Percentiles rank a stretch among this genome's conserved stretches.
Evolutionary conservation across 1,284 basidiomycete genomes (phyloP).

Genomic region (Boletus semigastroideus): DNA sequence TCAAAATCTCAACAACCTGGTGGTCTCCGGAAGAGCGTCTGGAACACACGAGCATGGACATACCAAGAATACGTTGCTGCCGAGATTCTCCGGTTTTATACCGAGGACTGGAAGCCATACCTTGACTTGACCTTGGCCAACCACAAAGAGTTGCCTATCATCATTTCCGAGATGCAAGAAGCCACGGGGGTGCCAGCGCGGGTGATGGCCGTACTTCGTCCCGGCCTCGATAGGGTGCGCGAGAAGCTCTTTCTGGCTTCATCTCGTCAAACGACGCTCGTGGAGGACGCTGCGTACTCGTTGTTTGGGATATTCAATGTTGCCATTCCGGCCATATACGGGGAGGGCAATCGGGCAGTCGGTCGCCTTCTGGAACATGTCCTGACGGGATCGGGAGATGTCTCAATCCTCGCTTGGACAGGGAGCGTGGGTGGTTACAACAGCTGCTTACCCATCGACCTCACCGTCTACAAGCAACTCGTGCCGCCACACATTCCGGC

Average conservation of each 20-base stretch:
- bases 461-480: constrained; percentile 1
- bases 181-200: not conserved
- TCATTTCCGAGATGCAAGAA: constrained; percentile 1
- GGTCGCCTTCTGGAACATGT: constrained; percentile 1
- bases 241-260: constrained; percentile 9
- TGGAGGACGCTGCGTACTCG: not conserved
- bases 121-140: not conserved
- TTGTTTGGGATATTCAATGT: constrained; percentile 2
- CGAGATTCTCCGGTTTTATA: not conserved
- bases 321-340: constrained; percentile 1
- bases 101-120: constrained; percentile 3
- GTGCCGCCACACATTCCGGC: not conserved
- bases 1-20: not conserved
- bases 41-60: constrained; percentile 3
- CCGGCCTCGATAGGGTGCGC: constrained; percentile 1
- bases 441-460: constrained; percentile 6
- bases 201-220: not conserved
- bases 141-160: constrained; percentile 1
- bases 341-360: not conserved
- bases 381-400: constrained; percentile 2
- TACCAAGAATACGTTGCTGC: not conserved
- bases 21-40: not conserved
- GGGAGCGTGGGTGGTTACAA: not conserved
- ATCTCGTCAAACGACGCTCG: not conserved
- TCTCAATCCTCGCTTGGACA: not conserved